Evolutionary conservation across 768 basidiomycete species (phyloP).

Genomic region (Leccinum imitatum): DNA sequence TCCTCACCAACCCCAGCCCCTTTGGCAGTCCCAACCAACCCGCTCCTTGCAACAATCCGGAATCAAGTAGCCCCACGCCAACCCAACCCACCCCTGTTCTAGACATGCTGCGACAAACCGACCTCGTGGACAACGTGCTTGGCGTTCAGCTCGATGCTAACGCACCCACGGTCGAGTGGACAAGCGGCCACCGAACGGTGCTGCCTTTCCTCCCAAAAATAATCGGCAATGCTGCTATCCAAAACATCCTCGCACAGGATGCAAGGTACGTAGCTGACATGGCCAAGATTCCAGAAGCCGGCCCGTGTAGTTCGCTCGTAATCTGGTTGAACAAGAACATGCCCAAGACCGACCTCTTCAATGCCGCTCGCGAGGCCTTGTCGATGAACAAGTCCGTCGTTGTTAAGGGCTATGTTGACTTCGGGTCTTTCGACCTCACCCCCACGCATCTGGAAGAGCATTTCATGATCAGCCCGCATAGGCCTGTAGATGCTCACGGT

Average conservation of each 20-base stretch:
- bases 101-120: neutral
- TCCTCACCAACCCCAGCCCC: neutral
- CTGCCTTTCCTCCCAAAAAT: neutral
- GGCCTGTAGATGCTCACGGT: neutral
- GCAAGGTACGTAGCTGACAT: neutral
- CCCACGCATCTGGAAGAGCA: neutral
- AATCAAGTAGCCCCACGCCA: neutral
- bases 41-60: neutral
- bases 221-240: neutral
- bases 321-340: neutral
- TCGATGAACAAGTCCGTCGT: neutral
- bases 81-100: neutral
- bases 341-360: neutral
- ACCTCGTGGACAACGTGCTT: neutral
- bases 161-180: neutral
- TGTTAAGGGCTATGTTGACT: neutral
- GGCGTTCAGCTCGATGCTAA: neutral
- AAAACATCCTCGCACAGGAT: neutral
- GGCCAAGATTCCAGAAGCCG: neutral
- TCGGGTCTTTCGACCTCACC: neutral
- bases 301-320: neutral
- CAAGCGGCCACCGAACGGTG: neutral
- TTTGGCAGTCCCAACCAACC: neutral
- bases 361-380: neutral
- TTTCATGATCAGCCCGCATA: neutral